Base-by-base conservation (phyloP, 768 basidiomycete genomes). In the Lactarius hengduanensis region DNA sequence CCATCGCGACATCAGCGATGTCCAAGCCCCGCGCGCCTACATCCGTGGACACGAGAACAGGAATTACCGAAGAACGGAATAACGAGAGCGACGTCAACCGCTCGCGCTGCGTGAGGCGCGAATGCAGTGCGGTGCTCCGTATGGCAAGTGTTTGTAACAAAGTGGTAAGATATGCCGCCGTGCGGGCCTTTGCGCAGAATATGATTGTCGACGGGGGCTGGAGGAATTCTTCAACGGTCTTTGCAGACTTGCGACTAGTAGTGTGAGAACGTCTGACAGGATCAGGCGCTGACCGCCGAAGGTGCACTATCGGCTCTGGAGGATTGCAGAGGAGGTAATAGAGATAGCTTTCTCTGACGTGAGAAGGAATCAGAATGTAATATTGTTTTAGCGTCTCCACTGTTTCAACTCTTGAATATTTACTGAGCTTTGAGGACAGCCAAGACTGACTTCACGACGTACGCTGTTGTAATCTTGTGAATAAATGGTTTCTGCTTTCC, bases 121-220 rank as follows among this genome's bases (percentile, higher is more conserved):
- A 97, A 77, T 99, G 97, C 34, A 99, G 81, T 15, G 95, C 87
- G 0, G 95, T 92, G 64, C 88, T 90, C 38, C 94, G 87, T 70
- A 99, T 92, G 9, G 81, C 82, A 62, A 95, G 80, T 20, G 87
- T 84, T 72, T 93, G 88, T 65, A 98, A 80, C 40, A 98, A 76
- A 38, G 81, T 75, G 10, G 93, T 91, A 65, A 99, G 81, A 75
- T 96, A 97, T 20, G 96, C 96, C 0, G 90, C 95, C 0, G 95
- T 96, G 62, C 88, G 86, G 43, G 96, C 84, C 66, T 88, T 89
- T 22, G 84, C 84, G 76, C 87, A 95, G 77, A 98, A 99, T 69
- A 99, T 94, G 71, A 99, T 98, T 26, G 96, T 98, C 1, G 95
- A 92, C 20, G 97, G 97, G 2, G 96, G 93, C 69, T 91, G 89